A percentile compares a stretch with the other conserved stretches of the same genome.
phyloP scores from a whole-genome alignment of 805 yeast genomes.

The Candida qinlingensis region DNA sequence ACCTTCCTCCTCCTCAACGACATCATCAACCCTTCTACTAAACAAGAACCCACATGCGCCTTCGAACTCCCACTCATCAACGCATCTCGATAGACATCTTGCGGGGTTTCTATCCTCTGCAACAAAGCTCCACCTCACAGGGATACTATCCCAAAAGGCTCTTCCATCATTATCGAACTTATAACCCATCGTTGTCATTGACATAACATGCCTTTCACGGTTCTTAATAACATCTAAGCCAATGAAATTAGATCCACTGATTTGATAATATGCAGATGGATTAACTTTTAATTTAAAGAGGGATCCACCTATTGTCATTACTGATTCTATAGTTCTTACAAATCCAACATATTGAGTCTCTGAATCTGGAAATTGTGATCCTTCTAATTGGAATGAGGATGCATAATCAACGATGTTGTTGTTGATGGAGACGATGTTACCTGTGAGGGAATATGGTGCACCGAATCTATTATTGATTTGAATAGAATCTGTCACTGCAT shows the following conservation, averaged over 20 bases:
- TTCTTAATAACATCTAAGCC: background rate
- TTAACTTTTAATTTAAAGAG: background rate
- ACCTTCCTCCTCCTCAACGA: background rate
- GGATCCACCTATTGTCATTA: background rate
- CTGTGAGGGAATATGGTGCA: background rate
- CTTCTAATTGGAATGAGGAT: background rate
- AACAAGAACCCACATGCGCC: background rate
- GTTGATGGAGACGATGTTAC: background rate
- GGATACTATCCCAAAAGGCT: background rate
- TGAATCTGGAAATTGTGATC: background rate
- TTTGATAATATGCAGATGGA: background rate
- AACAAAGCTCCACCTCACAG: background rate
- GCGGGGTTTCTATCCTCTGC: background rate
- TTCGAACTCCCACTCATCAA: background rate
- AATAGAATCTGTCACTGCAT: background rate
- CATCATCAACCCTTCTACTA: background rate
- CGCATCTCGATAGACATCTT: background rate
- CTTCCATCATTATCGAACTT: background rate
- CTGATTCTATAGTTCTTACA: background rate
- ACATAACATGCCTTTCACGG: background rate
- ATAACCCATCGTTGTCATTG: background rate
- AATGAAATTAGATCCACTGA: background rate
- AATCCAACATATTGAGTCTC: background rate
- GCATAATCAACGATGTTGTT: background rate
- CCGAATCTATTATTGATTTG: background rate